phyloP scores from a whole-genome alignment of 768 basidiomycete genomes.

The Glaciozyma martinii region DNA sequence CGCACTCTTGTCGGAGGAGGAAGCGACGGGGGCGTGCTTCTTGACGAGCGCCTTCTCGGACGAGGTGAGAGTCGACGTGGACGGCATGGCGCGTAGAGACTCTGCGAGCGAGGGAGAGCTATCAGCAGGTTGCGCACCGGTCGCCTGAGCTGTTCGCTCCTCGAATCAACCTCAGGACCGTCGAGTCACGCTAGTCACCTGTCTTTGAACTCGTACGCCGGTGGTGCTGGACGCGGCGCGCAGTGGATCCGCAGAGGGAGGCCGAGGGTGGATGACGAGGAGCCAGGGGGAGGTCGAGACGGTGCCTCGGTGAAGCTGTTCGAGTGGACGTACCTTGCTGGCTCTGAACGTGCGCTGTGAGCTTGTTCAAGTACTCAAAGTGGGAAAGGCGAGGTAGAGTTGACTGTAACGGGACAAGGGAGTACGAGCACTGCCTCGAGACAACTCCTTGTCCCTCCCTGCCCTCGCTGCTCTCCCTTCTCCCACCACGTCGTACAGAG shows the following conservation, averaged over 20 bases:
- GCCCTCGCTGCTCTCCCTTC: neutral
- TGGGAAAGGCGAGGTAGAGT: too few species aligned
- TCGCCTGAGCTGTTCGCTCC: neutral
- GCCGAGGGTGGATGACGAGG: neutral
- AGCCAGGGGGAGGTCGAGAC: neutral
- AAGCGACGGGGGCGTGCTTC: constrained; percentile 47
- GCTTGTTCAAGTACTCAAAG: too few species aligned
- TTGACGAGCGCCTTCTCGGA: constrained; percentile 69
- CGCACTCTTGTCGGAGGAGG: constrained; percentile 50
- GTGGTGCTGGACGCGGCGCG: neutral
- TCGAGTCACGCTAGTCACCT: too few species aligned
- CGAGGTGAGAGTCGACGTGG: constrained; percentile 56
- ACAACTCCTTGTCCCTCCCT: neutral
- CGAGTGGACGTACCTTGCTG: too few species aligned
- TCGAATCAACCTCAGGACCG: too few species aligned
- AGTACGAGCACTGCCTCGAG: too few species aligned
- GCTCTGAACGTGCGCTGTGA: too few species aligned
- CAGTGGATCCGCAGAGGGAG: too few species aligned
- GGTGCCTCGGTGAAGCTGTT: too few species aligned
- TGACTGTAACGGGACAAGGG: too few species aligned
- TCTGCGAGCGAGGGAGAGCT: neutral
- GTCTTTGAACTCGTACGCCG: too few species aligned
- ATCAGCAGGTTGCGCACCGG: neutral
- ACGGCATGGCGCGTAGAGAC: constrained; percentile 50
- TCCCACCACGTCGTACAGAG: neutral